These are phyloP conservation scores for Pseudonectria buxi DNA, from an alignment of 2,329 filamentous ascomycete genomes.

Conservation along the genomic window DNA sequence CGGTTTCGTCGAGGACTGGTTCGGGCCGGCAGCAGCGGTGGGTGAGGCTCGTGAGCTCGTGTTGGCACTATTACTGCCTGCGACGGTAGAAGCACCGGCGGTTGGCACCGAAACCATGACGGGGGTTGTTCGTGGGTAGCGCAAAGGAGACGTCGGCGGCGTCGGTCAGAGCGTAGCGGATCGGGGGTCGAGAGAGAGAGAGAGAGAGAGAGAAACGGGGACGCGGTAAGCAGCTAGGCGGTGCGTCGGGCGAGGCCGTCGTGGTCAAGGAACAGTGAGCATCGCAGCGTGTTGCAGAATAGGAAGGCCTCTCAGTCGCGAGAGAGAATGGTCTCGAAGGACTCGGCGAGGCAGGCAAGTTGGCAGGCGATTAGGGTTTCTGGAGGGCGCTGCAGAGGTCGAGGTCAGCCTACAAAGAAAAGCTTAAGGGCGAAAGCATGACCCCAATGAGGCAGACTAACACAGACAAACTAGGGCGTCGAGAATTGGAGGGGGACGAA, in stretches of 20 bases:
- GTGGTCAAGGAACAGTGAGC: constrained; percentile 18
- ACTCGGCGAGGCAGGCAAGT: neutral
- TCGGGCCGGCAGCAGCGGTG: constrained; percentile 31
- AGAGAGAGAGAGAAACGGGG: constrained; percentile 13
- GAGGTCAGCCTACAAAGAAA: constrained; percentile 10
- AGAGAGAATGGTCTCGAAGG: constrained; percentile 2
- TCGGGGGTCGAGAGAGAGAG: constrained; percentile 12
- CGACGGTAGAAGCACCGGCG: constrained; percentile 29
- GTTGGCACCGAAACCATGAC: constrained; percentile 36
- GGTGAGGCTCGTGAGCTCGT: constrained; percentile 48
- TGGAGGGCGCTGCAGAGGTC: constrained; percentile 4
- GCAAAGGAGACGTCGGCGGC: constrained; percentile 5
- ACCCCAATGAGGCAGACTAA: constrained; percentile 19
- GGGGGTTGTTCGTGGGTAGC: constrained; percentile 6
- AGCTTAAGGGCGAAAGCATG: constrained; percentile 10
- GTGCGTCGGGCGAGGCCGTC: constrained; percentile 18
- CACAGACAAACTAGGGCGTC: constrained; percentile 13
- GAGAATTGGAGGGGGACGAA: constrained; percentile 6
- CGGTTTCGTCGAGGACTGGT: constrained; percentile 35
- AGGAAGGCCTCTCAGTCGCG: constrained; percentile 10
- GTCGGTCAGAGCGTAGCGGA: constrained; percentile 7
- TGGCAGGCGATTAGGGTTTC: neutral
- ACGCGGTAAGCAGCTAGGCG: constrained; percentile 16
- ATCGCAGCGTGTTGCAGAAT: constrained; percentile 16
- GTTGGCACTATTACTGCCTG: constrained; percentile 36